Conservation (phyloP, 257 asterid species). For the Capsicum baccatum region DNA sequence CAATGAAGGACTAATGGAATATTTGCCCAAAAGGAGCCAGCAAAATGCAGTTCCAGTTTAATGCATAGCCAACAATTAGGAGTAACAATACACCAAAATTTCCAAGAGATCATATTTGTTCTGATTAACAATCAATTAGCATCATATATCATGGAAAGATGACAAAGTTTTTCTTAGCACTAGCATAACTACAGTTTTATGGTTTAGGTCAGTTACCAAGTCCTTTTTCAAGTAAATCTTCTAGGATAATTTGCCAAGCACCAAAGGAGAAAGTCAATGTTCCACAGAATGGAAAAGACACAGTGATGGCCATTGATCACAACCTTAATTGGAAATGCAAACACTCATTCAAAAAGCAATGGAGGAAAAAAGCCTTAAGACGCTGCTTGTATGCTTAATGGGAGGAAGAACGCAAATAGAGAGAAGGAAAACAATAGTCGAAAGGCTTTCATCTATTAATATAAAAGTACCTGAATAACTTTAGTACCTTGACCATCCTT, state of each 20-base stretch:
- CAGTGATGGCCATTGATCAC: background rate
- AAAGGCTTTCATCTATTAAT: constrained; percentile 3
- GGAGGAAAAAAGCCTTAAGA: background rate
- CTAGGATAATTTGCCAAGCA: constrained; percentile 1
- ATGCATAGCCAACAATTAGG: background rate
- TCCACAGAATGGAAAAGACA: constrained; percentile 2
- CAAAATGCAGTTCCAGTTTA: background rate
- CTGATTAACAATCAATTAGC: background rate
- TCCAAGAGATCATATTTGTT: background rate
- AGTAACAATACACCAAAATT: constrained; percentile 15
- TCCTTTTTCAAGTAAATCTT: constrained; percentile 16
- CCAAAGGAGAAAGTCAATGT: constrained; percentile 10
- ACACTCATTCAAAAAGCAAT: background rate
- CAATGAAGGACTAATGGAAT: background rate
- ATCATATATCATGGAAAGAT: background rate
- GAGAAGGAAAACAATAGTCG: background rate
- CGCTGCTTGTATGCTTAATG: background rate
- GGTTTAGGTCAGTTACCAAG: constrained; percentile 7
- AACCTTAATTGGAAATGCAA: background rate
- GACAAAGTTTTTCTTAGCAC: background rate
- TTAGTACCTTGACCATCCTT: constrained; percentile 58
- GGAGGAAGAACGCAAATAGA: constrained; percentile 5
- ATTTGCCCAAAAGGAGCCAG: background rate
- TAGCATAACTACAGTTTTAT: background rate
- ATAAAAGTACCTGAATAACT: constrained; percentile 56